Conservation (phyloP, 2,329 filamentous ascomycete species). For the Ascochyta viciae-villosae region DNA sequence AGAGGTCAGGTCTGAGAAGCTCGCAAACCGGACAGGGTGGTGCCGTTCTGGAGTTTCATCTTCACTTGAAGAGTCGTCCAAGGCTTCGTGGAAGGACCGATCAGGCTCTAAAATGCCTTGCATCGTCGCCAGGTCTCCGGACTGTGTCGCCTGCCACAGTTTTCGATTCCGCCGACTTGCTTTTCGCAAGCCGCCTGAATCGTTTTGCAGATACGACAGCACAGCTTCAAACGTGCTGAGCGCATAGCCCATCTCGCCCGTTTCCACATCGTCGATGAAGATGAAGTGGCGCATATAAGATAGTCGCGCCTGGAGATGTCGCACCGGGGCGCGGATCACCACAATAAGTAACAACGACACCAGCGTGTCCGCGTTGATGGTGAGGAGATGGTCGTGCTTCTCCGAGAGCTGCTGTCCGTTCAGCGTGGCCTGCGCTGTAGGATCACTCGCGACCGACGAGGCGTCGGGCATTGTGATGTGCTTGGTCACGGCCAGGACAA, state of each 20-base stretch:
- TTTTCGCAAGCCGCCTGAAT: constrained; percentile 80
- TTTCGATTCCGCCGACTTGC: constrained; percentile 86
- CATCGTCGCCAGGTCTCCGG: constrained; percentile 78
- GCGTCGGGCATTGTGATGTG: constrained; percentile 70
- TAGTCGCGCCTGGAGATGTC: constrained; percentile 85
- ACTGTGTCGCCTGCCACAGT: constrained; percentile 84
- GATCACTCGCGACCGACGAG: constrained; percentile 25
- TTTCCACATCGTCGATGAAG: constrained; percentile 97
- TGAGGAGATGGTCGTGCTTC: constrained; percentile 63
- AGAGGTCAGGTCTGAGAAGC: constrained; percentile 37
- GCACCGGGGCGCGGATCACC: constrained; percentile 87
- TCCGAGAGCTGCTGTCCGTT: constrained; percentile 52
- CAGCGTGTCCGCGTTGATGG: constrained; percentile 86
- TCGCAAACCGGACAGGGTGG: constrained; percentile 44
- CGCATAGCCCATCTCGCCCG: constrained; percentile 93
- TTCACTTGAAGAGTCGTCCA: constrained; percentile 38
- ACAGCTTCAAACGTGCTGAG: constrained; percentile 96
- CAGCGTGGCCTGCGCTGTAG: constrained; percentile 36
- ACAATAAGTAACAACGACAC: constrained; percentile 91
- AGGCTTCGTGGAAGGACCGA: constrained; percentile 47
- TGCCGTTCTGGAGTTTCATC: constrained; percentile 29
- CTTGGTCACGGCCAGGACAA: constrained; percentile 81
- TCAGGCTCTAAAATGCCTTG: constrained; percentile 80
- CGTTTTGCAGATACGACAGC: constrained; percentile 81
- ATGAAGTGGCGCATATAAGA: constrained; percentile 98